These are phyloP conservation scores for Monilinia fructicola DNA, from an alignment of 2,329 filamentous ascomycete genomes.

Conservation along the genomic window DNA sequence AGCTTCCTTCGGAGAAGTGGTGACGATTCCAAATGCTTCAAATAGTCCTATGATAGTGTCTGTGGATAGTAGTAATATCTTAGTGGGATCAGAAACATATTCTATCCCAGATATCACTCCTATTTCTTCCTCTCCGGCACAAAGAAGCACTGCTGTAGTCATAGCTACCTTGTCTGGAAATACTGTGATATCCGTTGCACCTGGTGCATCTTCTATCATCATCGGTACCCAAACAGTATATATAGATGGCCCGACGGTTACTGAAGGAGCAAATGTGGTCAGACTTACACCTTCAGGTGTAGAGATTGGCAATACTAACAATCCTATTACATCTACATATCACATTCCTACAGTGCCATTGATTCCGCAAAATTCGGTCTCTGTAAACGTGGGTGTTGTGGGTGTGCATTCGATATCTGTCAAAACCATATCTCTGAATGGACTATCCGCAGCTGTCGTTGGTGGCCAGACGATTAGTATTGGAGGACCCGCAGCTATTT, in stretches of 20 bases:
- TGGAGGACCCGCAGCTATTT: slow-evolving; percentile 20
- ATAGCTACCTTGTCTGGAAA: no score
- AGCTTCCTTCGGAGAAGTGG: slow-evolving; percentile 21
- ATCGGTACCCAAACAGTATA: no score
- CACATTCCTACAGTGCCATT: neutral
- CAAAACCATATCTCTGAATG: neutral
- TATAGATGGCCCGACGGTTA: no score
- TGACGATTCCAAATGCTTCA: slow-evolving; percentile 15
- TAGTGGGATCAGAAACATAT: slow-evolving; percentile 9
- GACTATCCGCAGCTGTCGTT: slow-evolving; percentile 16
- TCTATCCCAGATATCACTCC: slow-evolving; percentile 18
- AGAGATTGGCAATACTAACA: no score
- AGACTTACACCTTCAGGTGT: no score
- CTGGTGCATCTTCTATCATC: no score
- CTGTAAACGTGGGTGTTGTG: neutral
- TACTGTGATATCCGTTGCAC: no score
- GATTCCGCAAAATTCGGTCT: neutral
- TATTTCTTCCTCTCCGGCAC: no score
- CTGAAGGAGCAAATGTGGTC: no score
- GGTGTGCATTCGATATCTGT: neutral
- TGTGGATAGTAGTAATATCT: slow-evolving; percentile 21
- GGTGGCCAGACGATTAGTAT: slow-evolving; percentile 24
- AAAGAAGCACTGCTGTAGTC: no score
- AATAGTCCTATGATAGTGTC: slow-evolving; percentile 22
- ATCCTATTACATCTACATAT: no score